Evolutionary conservation across 768 basidiomycete species (phyloP), one percentile per base, ranked within the genome.

Genomic region (Hortiboletus campestris): DNA sequence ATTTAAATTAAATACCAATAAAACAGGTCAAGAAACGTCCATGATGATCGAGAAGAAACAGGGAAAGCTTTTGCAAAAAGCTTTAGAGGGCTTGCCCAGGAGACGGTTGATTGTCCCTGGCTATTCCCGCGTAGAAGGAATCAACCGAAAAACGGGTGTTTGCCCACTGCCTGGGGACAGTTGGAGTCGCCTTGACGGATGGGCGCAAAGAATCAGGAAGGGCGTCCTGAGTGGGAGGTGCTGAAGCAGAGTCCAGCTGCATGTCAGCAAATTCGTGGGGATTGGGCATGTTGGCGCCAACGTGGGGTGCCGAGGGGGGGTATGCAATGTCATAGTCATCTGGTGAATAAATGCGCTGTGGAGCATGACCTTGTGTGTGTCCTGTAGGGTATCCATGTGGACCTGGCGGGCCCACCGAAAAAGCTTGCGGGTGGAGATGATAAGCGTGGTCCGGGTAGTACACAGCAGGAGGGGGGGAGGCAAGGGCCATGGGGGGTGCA

Each of bases 101-200:
- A 25, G 56, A 8, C 0, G 53, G 2, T 6, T 54, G 32, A 29
- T 47, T 36, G 36, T 68, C 60, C 4, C 39, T 22, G 17, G 25
- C 44, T 19, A 63, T 62, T 47, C 69, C 67, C 1, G 61, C 22
- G 13, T 71, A 71, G 34, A 71, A 71, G 11, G 70, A 73, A 53
- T 71, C 71, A 25, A 64, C 32, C 11, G 70, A 73, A 11, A 48
- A 58, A 42, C 60, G 71, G 29, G 51, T 36, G 31, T 51, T 49
- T 43, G 49, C 31, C 46, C 50, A 45, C 36, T 55, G 61, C 19
- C 52, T 57, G 2, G 62, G 55, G 32, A 36, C 39, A 17, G 44
- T 34, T 5, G 22, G 31, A 9, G 45, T 41, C 4, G 40, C 38
- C 6, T 44, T 28, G 48, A 52, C 51, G 22, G 69, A 52, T 5